phyloP scores from a whole-genome alignment of 305 asterid genomes.

The Caryopteris hybrid region DNA sequence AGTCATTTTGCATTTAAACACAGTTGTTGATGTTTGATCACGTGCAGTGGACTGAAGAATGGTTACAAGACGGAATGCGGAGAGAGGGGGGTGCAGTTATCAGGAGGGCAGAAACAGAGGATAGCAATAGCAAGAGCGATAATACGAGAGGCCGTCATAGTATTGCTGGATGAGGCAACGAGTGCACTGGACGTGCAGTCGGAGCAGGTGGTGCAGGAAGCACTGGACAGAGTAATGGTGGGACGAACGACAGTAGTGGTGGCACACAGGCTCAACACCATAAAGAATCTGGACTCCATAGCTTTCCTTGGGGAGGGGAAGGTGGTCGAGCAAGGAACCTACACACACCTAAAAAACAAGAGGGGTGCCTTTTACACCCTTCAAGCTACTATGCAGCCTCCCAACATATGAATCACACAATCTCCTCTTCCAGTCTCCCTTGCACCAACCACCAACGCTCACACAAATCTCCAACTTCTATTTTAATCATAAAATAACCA shows the following conservation, averaged over 20 bases:
- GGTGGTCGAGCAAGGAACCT: constrained; percentile 58
- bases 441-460: too few relatives aligned
- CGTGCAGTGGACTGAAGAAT: constrained; percentile 49
- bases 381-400: too few relatives aligned
- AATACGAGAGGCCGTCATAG: constrained; percentile 48
- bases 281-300: constrained; percentile 56
- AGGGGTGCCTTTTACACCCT: constrained; percentile 60
- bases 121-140: constrained; percentile 82
- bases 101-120: constrained; percentile 85
- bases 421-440: too few relatives aligned
- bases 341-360: constrained; percentile 54
- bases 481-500: too few relatives aligned
- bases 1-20: too few relatives aligned
- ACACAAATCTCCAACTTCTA: too few relatives aligned
- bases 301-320: constrained; percentile 64
- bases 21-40: too few relatives aligned
- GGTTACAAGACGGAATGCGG: constrained; percentile 77
- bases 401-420: too few relatives aligned
- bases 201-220: constrained; percentile 78
- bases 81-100: constrained; percentile 66
- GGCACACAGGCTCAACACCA: constrained; percentile 73
- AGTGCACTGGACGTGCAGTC: constrained; percentile 80
- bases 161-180: constrained; percentile 77
- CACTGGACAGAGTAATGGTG: constrained; percentile 62
- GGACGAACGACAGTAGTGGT: constrained; percentile 75